Conservation (phyloP, 225 moss, liverwort and hornwort species). For the Antitrichia curtipendula region DNA sequence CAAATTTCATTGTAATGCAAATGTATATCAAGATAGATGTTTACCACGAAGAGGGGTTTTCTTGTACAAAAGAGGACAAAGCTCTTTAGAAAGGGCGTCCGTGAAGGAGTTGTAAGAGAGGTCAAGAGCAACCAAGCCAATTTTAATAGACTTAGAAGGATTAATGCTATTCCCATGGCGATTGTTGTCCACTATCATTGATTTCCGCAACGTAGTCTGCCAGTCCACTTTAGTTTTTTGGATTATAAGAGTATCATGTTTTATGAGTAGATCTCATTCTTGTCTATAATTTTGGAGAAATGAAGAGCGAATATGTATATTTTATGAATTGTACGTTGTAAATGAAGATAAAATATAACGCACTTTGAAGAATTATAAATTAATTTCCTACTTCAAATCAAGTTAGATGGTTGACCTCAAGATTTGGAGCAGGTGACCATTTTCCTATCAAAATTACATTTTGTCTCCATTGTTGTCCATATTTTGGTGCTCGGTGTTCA, state of each 20-base stretch:
- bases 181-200: background rate
- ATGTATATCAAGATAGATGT: background rate
- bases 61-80: constrained; percentile 32
- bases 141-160: background rate
- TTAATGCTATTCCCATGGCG: background rate
- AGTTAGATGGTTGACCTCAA: background rate
- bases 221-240: constrained; percentile 31
- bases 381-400: background rate
- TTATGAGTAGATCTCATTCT: background rate
- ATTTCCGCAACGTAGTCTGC: constrained; percentile 43
- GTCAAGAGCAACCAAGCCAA: constrained; percentile 50
- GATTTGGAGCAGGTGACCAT: constrained; percentile 20
- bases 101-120: constrained; percentile 66
- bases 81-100: constrained; percentile 30
- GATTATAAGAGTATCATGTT: constrained; percentile 18
- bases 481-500: background rate
- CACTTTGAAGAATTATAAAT: background rate
- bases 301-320: background rate
- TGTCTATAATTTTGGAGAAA: background rate
- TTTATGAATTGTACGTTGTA: background rate
- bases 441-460: constrained; percentile 18
- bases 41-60: constrained; percentile 51
- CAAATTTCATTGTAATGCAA: background rate
- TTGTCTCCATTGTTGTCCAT: constrained; percentile 28
- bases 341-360: background rate